These are phyloP conservation scores for Phaeosphaeria sp. DNA, from an alignment of 2,329 filamentous ascomycete species.

Conservation along the genomic window DNA sequence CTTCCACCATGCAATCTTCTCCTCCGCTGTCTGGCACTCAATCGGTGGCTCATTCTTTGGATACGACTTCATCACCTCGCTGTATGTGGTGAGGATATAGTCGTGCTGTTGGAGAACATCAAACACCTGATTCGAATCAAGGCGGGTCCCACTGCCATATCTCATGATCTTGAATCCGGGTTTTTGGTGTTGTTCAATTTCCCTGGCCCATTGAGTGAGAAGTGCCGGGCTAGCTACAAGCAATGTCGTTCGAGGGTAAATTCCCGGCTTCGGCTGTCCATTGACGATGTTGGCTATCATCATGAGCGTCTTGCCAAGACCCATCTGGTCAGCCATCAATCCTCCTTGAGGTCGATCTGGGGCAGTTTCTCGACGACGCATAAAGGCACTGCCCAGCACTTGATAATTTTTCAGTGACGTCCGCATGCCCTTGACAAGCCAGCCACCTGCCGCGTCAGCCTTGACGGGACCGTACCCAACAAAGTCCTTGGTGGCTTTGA, in stretches of 20 bases:
- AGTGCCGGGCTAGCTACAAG: slow-evolving; percentile 52
- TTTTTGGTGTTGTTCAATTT: slow-evolving; percentile 40
- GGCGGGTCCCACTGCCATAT: slow-evolving; percentile 31
- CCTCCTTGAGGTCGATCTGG: slow-evolving; percentile 47
- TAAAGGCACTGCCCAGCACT: slow-evolving; percentile 60
- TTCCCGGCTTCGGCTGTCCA: slow-evolving; percentile 27
- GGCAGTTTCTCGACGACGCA: slow-evolving; percentile 59
- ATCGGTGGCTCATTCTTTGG: slow-evolving; percentile 50
- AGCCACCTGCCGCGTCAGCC: slow-evolving; percentile 44
- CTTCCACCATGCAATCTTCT: slow-evolving; percentile 51
- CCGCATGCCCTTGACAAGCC: slow-evolving; percentile 58
- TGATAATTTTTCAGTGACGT: slow-evolving; percentile 58
- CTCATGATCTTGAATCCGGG: slow-evolving; percentile 27
- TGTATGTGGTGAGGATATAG: slow-evolving; percentile 52
- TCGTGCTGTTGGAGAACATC: slow-evolving; percentile 31
- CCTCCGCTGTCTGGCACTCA: slow-evolving; percentile 43
- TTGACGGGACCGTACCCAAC: slow-evolving; percentile 46
- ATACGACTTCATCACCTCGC: slow-evolving; percentile 50
- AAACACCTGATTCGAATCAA: slow-evolving; percentile 23
- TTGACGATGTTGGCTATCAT: slow-evolving; percentile 55
- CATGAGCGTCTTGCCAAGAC: slow-evolving; percentile 51
- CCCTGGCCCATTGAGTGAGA: slow-evolving; percentile 49
- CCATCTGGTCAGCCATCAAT: slow-evolving; percentile 53
- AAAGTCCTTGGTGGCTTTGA: slow-evolving; percentile 52
- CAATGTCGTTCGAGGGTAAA: slow-evolving; percentile 45